A percentile compares a stretch with the other conserved stretches of the same genome.
phyloP scores from a whole-genome alignment of 345 rosid genomes.

The Cardiospermum halicacabum region DNA sequence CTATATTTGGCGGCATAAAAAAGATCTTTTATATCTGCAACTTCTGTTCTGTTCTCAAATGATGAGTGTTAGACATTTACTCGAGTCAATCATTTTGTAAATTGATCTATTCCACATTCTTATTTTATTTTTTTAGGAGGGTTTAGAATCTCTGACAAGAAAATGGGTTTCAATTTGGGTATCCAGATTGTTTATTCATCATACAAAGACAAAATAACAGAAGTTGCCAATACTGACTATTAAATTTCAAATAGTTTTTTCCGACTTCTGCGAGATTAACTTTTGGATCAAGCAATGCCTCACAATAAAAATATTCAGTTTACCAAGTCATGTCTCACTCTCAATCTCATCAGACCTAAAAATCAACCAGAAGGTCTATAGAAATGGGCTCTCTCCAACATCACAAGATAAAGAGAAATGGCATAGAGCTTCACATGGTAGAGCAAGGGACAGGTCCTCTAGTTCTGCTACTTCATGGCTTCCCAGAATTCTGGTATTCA shows the following conservation, averaged over 20 bases:
- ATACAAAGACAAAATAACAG: no score
- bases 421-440: constrained; percentile 43
- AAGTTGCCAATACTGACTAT: not conserved
- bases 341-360: no score
- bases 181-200: no score
- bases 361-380: no score
- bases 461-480: constrained; percentile 60
- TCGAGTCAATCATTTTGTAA: no score
- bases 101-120: no score
- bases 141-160: no score
- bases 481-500: constrained; percentile 73
- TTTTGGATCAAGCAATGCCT: not conserved
- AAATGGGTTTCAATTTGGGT: no score
- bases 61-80: no score
- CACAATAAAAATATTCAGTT: not conserved
- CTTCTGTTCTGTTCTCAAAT: no score
- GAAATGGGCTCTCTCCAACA: no score
- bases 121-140: not conserved
- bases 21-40: no score
- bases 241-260: not conserved
- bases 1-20: not conserved
- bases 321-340: not conserved
- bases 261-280: not conserved
- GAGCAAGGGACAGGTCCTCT: constrained; percentile 64
- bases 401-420: constrained; percentile 42